A percentile compares a stretch with the other conserved stretches of the same genome.
These are phyloP conservation scores for Calonectria pteridis DNA, from an alignment of 2,329 filamentous ascomycete species.

Conservation along the genomic window DNA sequence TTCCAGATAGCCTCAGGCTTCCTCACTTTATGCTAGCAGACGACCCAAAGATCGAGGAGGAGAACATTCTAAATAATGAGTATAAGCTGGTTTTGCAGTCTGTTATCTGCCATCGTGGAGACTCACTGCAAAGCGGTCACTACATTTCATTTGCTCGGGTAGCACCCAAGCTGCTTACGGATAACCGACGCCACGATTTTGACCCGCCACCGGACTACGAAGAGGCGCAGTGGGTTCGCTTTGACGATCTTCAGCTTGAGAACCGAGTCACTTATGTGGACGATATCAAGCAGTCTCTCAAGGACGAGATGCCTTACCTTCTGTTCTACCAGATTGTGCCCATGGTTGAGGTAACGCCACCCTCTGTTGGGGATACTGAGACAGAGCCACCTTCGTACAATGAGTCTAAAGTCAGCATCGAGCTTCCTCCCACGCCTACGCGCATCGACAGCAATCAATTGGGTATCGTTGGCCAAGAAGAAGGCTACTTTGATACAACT, in stretches of 20 bases:
- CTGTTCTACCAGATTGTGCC: conserved; percentile 96
- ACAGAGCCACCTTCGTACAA: conserved; percentile 71
- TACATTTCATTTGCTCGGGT: conserved; percentile 90
- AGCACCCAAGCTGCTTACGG: conserved; percentile 71
- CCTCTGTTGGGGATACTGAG: conserved; percentile 61
- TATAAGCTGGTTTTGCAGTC: conserved; percentile 95
- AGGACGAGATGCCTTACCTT: conserved; percentile 91
- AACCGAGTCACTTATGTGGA: conserved; percentile 82
- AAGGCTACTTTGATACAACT: conserved; percentile 45
- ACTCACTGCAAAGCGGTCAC: conserved; percentile 88
- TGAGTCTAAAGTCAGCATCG: conserved; percentile 60
- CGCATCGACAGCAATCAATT: conserved; percentile 32
- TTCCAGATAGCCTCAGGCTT: conserved; percentile 82
- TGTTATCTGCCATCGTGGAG: conserved; percentile 91
- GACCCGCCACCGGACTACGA: conserved; percentile 75
- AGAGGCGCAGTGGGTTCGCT: conserved; percentile 87
- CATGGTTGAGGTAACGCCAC: conserved; percentile 75
- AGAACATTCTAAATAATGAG: conserved; percentile 81
- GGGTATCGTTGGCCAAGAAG: conserved; percentile 32
- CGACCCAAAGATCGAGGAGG: conserved; percentile 72
- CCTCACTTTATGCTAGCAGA: conserved; percentile 89
- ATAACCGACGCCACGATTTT: conserved; percentile 67
- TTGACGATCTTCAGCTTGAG: conserved; percentile 83
- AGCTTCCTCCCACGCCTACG: conserved; percentile 46
- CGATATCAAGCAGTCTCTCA: conserved; percentile 80